These are phyloP conservation scores for Ceratobasidium sp. DNA, from an alignment of 1,284 basidiomycete genomes.

Conservation along the genomic window DNA sequence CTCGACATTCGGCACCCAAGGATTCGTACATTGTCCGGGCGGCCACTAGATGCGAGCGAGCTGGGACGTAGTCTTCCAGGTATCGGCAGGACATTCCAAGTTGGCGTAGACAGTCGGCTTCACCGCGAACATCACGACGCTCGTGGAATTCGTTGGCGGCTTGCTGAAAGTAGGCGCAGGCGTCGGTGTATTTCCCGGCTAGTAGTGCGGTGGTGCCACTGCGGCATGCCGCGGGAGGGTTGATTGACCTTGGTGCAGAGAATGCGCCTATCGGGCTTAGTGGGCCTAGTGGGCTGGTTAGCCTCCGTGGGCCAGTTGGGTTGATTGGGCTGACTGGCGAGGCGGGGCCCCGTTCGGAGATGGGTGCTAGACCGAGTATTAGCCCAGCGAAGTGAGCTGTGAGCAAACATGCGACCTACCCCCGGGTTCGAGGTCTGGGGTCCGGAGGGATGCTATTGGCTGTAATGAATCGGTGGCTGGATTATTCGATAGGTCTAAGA, in stretches of 20 bases:
- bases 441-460: neutral
- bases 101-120: slow-evolving; percentile 38
- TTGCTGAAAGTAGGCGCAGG: slow-evolving; percentile 1
- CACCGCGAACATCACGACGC: neutral
- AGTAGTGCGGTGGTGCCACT: slow-evolving; percentile 13
- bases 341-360: neutral
- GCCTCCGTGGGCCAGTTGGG: neutral
- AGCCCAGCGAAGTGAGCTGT: neutral
- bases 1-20: slow-evolving; percentile 10
- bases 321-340: neutral
- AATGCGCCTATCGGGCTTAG: neutral
- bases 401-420: neutral
- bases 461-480: neutral
- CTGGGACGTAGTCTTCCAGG: slow-evolving; percentile 16
- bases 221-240: neutral
- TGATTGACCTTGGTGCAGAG: neutral
- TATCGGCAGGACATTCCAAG: slow-evolving; percentile 32
- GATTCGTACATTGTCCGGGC: slow-evolving; percentile 27
- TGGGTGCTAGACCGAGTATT: neutral
- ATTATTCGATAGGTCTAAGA: neutral
- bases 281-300: neutral
- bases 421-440: neutral
- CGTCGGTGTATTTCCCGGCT: slow-evolving; percentile 19
- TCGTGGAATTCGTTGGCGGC: slow-evolving; percentile 13
- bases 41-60: slow-evolving; percentile 14